These are phyloP conservation scores for Podila minutissima DNA, from an alignment of 192 early-diverging fungal genomes.

Conservation along the genomic window DNA sequence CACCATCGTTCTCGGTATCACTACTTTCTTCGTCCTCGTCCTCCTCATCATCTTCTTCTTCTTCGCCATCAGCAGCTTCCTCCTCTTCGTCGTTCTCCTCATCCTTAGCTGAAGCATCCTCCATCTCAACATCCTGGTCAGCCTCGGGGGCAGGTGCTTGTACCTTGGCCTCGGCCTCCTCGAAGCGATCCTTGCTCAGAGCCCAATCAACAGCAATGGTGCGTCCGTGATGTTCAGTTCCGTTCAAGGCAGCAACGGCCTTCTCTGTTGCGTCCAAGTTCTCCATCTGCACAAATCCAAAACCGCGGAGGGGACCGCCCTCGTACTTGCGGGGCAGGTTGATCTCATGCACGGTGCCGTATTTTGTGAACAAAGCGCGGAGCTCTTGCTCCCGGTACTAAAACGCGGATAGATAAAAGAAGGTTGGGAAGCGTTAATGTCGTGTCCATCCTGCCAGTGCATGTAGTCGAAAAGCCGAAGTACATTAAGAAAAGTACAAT, in stretches of 20 bases:
- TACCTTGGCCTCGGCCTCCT: conserved; percentile 68
- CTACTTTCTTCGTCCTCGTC: conserved; percentile 30
- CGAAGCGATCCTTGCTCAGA: conserved; percentile 77
- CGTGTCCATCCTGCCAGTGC: too few species aligned
- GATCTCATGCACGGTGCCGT: conserved; percentile 77
- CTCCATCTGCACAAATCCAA: conserved; percentile 91
- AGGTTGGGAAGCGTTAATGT: neutral
- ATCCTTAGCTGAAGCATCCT: conserved; percentile 43
- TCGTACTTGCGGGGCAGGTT: conserved; percentile 78
- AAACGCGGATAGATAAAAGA: neutral
- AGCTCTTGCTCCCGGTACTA: conserved; percentile 72
- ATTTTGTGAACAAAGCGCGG: conserved; percentile 67
- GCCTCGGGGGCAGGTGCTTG: conserved; percentile 42
- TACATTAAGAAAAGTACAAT: neutral
- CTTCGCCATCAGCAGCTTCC: conserved; percentile 52
- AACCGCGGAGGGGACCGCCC: conserved; percentile 83
- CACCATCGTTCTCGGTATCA: conserved; percentile 36
- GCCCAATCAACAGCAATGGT: conserved; percentile 88
- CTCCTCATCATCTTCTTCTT: conserved; percentile 56
- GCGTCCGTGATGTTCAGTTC: conserved; percentile 72
- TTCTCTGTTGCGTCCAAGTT: conserved; percentile 74
- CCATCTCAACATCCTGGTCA: conserved; percentile 51
- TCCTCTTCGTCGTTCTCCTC: conserved; percentile 52
- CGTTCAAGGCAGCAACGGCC: conserved; percentile 80
- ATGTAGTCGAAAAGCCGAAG: too few species aligned